These are phyloP conservation scores for Blastocystis sp. DNA, from an alignment of 352 stramenopile species.

Conservation along the genomic window DNA sequence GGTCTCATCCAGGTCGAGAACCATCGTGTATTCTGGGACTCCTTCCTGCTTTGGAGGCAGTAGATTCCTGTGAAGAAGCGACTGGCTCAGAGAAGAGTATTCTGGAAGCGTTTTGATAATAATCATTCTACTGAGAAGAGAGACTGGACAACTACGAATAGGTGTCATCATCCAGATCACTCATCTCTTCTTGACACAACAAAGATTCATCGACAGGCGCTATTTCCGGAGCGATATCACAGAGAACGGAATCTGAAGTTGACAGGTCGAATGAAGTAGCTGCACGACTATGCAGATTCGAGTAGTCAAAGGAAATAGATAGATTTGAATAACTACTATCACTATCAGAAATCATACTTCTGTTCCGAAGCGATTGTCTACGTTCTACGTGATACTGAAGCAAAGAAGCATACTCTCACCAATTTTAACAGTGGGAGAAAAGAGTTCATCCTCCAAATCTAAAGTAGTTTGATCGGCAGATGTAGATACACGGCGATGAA, in stretches of 20 bases:
- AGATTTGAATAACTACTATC: constrained; percentile 55
- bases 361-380: not conserved
- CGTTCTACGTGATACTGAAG: not conserved
- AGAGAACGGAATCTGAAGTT: not conserved
- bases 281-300: not conserved
- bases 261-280: no score
- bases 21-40: constrained; percentile 70
- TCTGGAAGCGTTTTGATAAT: constrained; percentile 62
- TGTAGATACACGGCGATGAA: constrained; percentile 35
- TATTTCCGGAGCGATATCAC: not conserved
- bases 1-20: constrained; percentile 97
- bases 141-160: not conserved
- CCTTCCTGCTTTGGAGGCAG: constrained; percentile 65
- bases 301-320: not conserved
- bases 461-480: constrained; percentile 41
- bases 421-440: constrained; percentile 26
- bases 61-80: not conserved
- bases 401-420: not conserved
- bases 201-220: not conserved
- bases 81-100: constrained; percentile 28
- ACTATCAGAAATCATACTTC: not conserved
- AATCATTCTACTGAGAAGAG: not conserved
- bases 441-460: constrained; percentile 50
- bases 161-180: constrained; percentile 37
- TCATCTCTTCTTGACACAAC: not conserved